These are phyloP conservation scores for Fusarium mexicanum DNA, from an alignment of 2,329 filamentous ascomycete species.

Conservation along the genomic window DNA sequence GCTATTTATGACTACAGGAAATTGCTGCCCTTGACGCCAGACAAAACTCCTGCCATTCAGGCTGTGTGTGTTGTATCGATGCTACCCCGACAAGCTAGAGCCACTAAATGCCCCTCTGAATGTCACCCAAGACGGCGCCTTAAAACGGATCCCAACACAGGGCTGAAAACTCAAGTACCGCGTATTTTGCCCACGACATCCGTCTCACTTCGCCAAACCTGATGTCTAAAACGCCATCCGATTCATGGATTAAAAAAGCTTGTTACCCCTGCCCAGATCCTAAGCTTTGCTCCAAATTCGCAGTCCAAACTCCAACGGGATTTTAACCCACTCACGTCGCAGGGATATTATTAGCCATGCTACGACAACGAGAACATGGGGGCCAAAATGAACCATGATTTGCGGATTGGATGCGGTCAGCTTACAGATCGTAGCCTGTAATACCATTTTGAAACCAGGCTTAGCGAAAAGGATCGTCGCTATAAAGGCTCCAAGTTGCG, in stretches of 20 bases:
- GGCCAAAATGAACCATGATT: slow-evolving; percentile 17
- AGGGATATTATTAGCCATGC: neutral
- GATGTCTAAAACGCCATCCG: neutral
- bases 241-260: neutral
- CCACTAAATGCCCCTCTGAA: neutral
- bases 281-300: neutral
- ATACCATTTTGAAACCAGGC: slow-evolving; percentile 15
- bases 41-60: neutral
- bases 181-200: neutral
- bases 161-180: neutral
- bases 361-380: neutral
- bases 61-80: neutral
- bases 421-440: slow-evolving; percentile 22
- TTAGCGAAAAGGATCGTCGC: slow-evolving; percentile 3
- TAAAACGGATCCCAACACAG: neutral
- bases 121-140: neutral
- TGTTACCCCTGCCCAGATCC: neutral
- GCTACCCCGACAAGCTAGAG: neutral
- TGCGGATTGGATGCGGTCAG: slow-evolving; percentile 21
- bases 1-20: no score
- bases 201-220: neutral
- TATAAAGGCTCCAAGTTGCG: slow-evolving; percentile 13
- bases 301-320: neutral
- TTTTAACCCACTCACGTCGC: neutral
- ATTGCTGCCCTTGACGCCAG: neutral